phyloP scores from a whole-genome alignment of 345 rosid species.

The Noccaea bulbosa region DNA sequence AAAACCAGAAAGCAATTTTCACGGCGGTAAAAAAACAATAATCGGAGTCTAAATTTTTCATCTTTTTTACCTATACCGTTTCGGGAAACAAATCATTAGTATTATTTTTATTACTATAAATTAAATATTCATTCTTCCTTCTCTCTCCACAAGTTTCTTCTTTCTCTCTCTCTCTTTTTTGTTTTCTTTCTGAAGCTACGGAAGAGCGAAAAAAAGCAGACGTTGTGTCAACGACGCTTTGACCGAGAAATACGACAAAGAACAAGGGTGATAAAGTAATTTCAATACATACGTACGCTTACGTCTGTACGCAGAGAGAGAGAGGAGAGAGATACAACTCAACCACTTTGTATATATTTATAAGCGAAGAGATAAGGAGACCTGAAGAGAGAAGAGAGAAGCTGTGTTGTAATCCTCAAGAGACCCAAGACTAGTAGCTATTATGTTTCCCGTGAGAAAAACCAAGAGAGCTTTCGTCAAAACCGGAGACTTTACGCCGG shows the following conservation, averaged over 20 bases:
- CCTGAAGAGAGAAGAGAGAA: slow-evolving; percentile 57
- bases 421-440: slow-evolving; percentile 25
- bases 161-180: not conserved
- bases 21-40: slow-evolving; percentile 28
- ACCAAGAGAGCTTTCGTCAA: slow-evolving; percentile 24
- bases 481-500: slow-evolving; percentile 32
- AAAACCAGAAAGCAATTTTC: not conserved
- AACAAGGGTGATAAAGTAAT: slow-evolving; percentile 40
- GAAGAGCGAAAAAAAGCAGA: slow-evolving; percentile 26
- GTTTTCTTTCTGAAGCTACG: slow-evolving; percentile 12
- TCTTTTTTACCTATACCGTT: slow-evolving; percentile 49
- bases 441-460: slow-evolving; percentile 23
- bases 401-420: slow-evolving; percentile 49
- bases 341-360: slow-evolving; percentile 42
- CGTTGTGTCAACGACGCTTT: slow-evolving; percentile 64
- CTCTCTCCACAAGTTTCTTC: slow-evolving; percentile 15
- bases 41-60: slow-evolving; percentile 38
- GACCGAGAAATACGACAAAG: slow-evolving; percentile 45
- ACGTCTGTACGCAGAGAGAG: slow-evolving; percentile 25
- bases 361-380: slow-evolving; percentile 48
- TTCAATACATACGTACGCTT: not conserved
- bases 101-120: not conserved
- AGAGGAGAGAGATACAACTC: slow-evolving; percentile 41
- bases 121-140: not conserved
- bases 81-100: slow-evolving; percentile 6